Conservation (phyloP, 768 basidiomycete genomes). For the Coprinopsis marcescibilis region DNA sequence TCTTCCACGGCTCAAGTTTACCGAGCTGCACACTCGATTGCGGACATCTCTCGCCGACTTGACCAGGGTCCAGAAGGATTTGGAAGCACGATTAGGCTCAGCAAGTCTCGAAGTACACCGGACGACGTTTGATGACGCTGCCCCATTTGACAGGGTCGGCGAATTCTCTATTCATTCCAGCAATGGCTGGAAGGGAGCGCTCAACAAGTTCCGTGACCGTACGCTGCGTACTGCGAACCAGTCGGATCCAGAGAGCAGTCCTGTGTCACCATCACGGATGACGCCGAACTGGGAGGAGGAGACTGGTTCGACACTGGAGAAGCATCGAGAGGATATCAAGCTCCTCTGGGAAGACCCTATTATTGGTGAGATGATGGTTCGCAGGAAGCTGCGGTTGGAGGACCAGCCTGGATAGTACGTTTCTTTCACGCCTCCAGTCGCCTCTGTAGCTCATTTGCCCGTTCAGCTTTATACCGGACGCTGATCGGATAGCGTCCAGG, state of each 20-base stretch:
- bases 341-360: slow-evolving; percentile 61
- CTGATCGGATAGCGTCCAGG: slow-evolving; percentile 56
- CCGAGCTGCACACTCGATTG: slow-evolving; percentile 56
- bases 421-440: background rate
- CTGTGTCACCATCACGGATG: slow-evolving; percentile 20
- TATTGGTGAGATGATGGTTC: slow-evolving; percentile 53
- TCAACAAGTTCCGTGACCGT: slow-evolving; percentile 54
- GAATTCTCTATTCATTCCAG: slow-evolving; percentile 59
- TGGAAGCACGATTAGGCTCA: slow-evolving; percentile 57
- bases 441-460: slow-evolving; percentile 6
- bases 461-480: slow-evolving; percentile 62
- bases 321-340: slow-evolving; percentile 62
- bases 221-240: slow-evolving; percentile 24
- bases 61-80: slow-evolving; percentile 47
- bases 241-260: slow-evolving; percentile 11
- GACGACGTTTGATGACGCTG: slow-evolving; percentile 31
- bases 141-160: slow-evolving; percentile 32
- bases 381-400: slow-evolving; percentile 54
- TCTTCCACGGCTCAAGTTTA: slow-evolving; percentile 44
- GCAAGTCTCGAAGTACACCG: slow-evolving; percentile 47
- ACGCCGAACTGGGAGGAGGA: slow-evolving; percentile 41
- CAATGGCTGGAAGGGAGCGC: slow-evolving; percentile 61
- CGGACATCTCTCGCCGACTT: slow-evolving; percentile 56
- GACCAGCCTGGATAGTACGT: slow-evolving; percentile 72
- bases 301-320: slow-evolving; percentile 50